phyloP scores from a whole-genome alignment of 2,329 filamentous ascomycete species.

The Thielaviopsis cerberus region DNA sequence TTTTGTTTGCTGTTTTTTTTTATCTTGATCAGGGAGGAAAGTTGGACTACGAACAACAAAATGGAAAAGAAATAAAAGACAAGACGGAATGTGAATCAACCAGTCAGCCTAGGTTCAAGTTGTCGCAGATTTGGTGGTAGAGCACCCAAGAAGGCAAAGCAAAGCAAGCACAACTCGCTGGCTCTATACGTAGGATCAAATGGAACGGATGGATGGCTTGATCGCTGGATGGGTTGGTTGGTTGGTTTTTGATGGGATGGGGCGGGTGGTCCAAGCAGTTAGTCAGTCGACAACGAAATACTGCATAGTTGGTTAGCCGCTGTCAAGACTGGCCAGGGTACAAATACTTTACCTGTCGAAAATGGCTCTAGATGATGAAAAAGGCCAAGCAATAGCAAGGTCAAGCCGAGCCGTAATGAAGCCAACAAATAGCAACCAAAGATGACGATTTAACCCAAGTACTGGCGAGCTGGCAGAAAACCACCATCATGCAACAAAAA shows the following conservation, averaged over 20 bases:
- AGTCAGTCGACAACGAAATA: not conserved
- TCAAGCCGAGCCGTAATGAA: not conserved
- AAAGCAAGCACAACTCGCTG: too few relatives aligned
- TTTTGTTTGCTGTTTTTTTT: not conserved
- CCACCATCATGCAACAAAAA: not conserved
- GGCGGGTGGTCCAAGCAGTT: not conserved
- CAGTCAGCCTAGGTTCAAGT: not conserved
- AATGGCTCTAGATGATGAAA: not conserved
- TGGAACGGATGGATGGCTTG: not conserved
- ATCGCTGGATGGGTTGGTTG: too few relatives aligned
- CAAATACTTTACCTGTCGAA: too few relatives aligned
- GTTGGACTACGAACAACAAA: not conserved
- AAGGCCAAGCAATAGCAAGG: not conserved
- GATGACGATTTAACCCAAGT: not conserved
- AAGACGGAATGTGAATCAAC: not conserved
- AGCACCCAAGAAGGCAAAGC: not conserved
- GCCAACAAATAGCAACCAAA: not conserved
- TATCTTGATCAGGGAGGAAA: not conserved
- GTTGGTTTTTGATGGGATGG: too few relatives aligned
- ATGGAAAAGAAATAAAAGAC: not conserved
- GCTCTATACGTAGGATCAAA: not conserved
- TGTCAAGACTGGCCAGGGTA: not conserved
- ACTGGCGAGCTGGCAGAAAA: not conserved
- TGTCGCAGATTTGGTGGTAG: not conserved
- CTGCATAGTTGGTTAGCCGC: not conserved